Evolutionary conservation across 202 grass and related monocot species (phyloP).

Genomic region (Panicum hallii): DNA sequence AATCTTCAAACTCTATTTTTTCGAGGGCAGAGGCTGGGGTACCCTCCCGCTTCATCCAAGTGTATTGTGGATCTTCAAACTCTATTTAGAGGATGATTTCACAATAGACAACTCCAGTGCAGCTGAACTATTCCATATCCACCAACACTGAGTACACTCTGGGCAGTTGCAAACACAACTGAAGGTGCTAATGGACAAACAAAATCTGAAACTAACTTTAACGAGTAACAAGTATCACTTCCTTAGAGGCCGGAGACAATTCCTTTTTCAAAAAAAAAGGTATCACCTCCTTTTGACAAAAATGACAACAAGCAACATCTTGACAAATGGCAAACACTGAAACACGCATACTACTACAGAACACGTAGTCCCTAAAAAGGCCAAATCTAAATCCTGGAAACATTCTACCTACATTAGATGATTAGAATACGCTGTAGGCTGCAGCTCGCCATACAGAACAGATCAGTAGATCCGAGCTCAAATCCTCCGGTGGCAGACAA

Average conservation of each 20-base stretch:
- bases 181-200: constrained; percentile 3
- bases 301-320: background rate
- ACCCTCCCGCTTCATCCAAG: too few species aligned
- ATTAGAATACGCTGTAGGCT: too few species aligned
- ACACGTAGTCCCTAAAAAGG: background rate
- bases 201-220: background rate
- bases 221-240: background rate
- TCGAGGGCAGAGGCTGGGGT: too few species aligned
- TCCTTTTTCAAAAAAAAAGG: background rate
- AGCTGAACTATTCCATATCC: background rate
- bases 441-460: background rate
- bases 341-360: background rate
- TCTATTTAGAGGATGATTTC: background rate
- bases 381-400: background rate
- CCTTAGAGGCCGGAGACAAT: too few species aligned
- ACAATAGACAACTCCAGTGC: background rate
- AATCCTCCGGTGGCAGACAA: background rate
- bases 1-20: background rate
- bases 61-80: background rate
- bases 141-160: background rate
- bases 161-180: background rate
- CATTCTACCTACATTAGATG: background rate
- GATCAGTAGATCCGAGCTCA: constrained; percentile 32
- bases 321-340: background rate
- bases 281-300: background rate